Base-by-base conservation (phyloP, 305 asterid genomes). In the Nicotiana rustica region DNA sequence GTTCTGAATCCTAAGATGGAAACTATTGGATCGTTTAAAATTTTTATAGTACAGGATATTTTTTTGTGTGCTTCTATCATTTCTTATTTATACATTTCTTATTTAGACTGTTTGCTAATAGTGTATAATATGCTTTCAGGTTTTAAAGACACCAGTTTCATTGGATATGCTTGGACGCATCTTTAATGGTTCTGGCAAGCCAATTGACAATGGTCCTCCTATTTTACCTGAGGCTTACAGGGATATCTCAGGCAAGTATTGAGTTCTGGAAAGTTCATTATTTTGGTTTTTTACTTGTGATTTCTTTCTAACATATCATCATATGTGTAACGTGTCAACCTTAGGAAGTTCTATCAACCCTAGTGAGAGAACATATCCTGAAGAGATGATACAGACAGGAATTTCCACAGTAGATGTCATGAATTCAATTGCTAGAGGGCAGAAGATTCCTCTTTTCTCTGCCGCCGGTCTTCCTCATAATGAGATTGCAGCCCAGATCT, bases 391-490 rank as follows among this genome's bases (percentile, higher is more conserved):
- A 80, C 99, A 95, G 89, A 94, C 99, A 9, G 99, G 99, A 83
- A 95, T 95, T 88, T 96, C 99, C 77, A 96, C 99, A 62, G 94
- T 96, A 82, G 99, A 96, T 86, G 99, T 96, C 88, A 96, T 96
- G 99, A 96, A 96, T 88, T 96, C 99, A 85, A 94, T 96, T 88
- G 98, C 99, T 80, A 93, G 99, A 79, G 99, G 99, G 83, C 99
- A 96, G 89, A 96, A 96, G 85, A 96, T 96, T 80, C 99, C 98
- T 79, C 98, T 96, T 78, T 96, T 96, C 79, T 96, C 99, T 59
- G 99, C 99, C 84, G 99, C 99, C 81, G 99, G 99, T 90, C 98
- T 96, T 88, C 98, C 98, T 76, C 99, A 96, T 90, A 96, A 96
- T 90, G 99, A 96, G 91, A 96, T 96, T 13, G 99, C 99, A 83